A percentile compares a stretch with the other conserved stretches of the same genome.
Conservation (phyloP, 768 basidiomycete species). For the Pulveroboletus sp. region DNA sequence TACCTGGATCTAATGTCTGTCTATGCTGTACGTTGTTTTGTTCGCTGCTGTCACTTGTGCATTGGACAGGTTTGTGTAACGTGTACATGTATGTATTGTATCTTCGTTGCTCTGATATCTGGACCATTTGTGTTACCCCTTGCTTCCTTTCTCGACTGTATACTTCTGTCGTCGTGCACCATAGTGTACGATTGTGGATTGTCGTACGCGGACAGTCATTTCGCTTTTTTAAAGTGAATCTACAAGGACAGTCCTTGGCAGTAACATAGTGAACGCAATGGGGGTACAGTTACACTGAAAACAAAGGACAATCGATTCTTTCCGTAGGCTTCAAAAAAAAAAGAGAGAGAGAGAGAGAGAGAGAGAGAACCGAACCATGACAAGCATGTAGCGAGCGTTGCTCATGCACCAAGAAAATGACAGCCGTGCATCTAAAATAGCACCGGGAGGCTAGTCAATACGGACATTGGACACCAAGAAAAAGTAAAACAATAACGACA, state of each 20-base stretch:
- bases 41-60: not conserved
- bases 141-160: not conserved
- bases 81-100: not conserved
- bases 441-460: not conserved
- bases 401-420: constrained; percentile 6
- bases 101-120: constrained; percentile 1
- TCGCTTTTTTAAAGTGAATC: too few species aligned
- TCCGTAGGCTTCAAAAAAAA: not conserved
- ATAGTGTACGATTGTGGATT: not conserved
- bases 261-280: not conserved
- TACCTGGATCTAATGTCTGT: not conserved
- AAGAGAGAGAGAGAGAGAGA: too few species aligned
- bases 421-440: constrained; percentile 1
- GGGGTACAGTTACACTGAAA: not conserved
- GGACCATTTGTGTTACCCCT: not conserved
- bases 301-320: not conserved
- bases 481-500: not conserved
- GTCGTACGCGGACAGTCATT: not conserved
- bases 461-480: not conserved
- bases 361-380: too few species aligned
- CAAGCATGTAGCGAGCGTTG: not conserved
- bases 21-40: not conserved
- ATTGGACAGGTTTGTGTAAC: not conserved
- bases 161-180: not conserved
- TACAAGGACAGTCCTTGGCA: too few species aligned